Percentiles rank a stretch among this genome's conserved stretches.
These are phyloP conservation scores for Alternaria triticimaculans DNA, from an alignment of 2,329 filamentous ascomycete genomes.

Conservation along the genomic window DNA sequence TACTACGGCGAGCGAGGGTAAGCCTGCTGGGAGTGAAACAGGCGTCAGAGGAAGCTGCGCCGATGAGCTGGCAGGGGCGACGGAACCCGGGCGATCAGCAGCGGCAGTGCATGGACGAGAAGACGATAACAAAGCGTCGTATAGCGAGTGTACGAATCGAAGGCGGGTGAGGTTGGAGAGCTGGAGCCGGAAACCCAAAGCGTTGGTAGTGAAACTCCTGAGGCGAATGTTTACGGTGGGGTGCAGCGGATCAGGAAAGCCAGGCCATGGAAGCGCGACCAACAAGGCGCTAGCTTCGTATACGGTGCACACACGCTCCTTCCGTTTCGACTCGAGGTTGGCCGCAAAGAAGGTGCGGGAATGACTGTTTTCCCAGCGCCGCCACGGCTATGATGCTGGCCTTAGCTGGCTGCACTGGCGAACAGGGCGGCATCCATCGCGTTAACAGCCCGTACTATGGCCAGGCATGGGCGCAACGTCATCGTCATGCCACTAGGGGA, in stretches of 20 bases:
- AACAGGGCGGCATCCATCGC: slow-evolving; percentile 14
- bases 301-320: slow-evolving; percentile 16
- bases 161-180: slow-evolving; percentile 2
- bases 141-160: slow-evolving; percentile 23
- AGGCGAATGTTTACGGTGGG: slow-evolving; percentile 20
- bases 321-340: slow-evolving; percentile 10
- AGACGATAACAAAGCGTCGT: neutral
- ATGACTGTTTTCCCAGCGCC: neutral
- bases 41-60: slow-evolving; percentile 16
- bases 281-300: slow-evolving; percentile 21
- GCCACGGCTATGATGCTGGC: slow-evolving; percentile 4
- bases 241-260: slow-evolving; percentile 10
- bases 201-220: slow-evolving; percentile 18
- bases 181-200: slow-evolving; percentile 5
- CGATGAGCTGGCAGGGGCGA: slow-evolving; percentile 28
- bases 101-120: slow-evolving; percentile 4
- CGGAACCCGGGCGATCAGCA: slow-evolving; percentile 14
- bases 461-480: slow-evolving; percentile 9
- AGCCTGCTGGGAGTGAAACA: slow-evolving; percentile 26
- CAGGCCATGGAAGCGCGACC: slow-evolving; percentile 10
- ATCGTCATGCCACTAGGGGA: slow-evolving; percentile 5
- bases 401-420: neutral
- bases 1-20: slow-evolving; percentile 25
- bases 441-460: slow-evolving; percentile 7
- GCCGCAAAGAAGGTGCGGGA: slow-evolving; percentile 4